Evolutionary conservation across 164 flowering plant genomes (phyloP).

Genomic region (Amborella trichopoda): DNA sequence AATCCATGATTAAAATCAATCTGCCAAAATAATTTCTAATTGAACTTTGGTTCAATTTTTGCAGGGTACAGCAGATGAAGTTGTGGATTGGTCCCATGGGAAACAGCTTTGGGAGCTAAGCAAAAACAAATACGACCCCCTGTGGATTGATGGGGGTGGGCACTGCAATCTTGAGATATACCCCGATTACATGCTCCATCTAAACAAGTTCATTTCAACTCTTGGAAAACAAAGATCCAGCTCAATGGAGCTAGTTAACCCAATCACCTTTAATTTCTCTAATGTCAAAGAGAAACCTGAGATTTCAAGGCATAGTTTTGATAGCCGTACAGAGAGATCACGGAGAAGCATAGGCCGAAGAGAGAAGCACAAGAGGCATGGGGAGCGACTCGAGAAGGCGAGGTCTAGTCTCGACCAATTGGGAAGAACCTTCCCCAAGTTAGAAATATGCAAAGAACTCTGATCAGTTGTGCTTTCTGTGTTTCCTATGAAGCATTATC

Average conservation of each 20-base stretch:
- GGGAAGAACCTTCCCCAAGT: too few relatives aligned
- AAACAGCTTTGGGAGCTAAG: constrained; percentile 92
- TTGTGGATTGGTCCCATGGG: constrained; percentile 92
- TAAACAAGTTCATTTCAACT: constrained; percentile 62
- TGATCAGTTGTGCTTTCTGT: too few relatives aligned
- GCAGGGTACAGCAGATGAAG: constrained; percentile 90
- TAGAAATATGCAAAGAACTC: too few relatives aligned
- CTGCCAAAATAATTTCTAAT: too few relatives aligned
- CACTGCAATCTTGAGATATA: constrained; percentile 80
- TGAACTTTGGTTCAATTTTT: too few relatives aligned
- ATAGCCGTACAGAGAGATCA: constrained; percentile 59
- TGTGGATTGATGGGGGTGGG: constrained; percentile 87
- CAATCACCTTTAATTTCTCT: too few relatives aligned
- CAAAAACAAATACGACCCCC: constrained; percentile 80
- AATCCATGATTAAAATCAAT: too few relatives aligned
- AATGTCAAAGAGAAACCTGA: constrained; percentile 52
- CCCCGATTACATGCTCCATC: constrained; percentile 80
- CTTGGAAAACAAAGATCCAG: constrained; percentile 55
- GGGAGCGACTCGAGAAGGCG: constrained; percentile 59
- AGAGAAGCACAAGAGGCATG: constrained; percentile 55
- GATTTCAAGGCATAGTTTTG: constrained; percentile 54
- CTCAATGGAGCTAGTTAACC: constrained; percentile 13
- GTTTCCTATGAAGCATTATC: too few relatives aligned
- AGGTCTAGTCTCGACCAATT: constrained; percentile 77
- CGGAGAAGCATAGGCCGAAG: constrained; percentile 70